These are phyloP conservation scores for Ogataea dorogensis DNA, from an alignment of 805 yeast species.

Conservation along the genomic window DNA sequence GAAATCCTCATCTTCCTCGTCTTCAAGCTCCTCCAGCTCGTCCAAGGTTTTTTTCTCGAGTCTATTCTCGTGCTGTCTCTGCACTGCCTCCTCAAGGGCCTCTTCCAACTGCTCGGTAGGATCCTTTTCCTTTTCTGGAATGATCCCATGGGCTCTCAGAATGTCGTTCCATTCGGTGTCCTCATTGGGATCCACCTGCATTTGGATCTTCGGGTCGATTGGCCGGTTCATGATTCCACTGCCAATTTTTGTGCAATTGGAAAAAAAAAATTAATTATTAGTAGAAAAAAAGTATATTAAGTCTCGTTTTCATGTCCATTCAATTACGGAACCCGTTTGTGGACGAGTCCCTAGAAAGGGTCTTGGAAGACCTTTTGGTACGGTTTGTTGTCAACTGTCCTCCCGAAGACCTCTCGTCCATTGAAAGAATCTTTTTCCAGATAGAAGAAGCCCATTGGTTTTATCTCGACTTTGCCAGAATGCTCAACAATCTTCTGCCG, in stretches of 20 bases:
- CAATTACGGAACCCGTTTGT: slow-evolving; percentile 45
- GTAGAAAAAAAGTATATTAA: slow-evolving; percentile 5
- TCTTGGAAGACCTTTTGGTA: slow-evolving; percentile 81
- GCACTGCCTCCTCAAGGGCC: slow-evolving; percentile 79
- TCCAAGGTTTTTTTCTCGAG: slow-evolving; percentile 73
- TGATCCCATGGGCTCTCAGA: slow-evolving; percentile 81
- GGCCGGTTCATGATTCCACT: slow-evolving; percentile 15
- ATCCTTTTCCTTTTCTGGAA: slow-evolving; percentile 88
- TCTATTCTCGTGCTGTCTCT: slow-evolving; percentile 76
- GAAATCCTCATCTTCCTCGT: slow-evolving; percentile 91
- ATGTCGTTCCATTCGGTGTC: slow-evolving; percentile 99
- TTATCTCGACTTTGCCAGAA: slow-evolving; percentile 79
- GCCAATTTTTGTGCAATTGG: slow-evolving; percentile 7
- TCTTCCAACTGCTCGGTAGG: slow-evolving; percentile 86
- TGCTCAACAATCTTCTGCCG: slow-evolving; percentile 73
- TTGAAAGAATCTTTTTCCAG: slow-evolving; percentile 84
- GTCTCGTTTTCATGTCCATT: slow-evolving; percentile 32
- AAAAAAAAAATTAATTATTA: slow-evolving; percentile 6
- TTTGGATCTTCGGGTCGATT: slow-evolving; percentile 61
- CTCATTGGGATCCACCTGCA: slow-evolving; percentile 90
- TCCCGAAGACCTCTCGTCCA: slow-evolving; percentile 78
- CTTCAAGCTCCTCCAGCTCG: slow-evolving; percentile 85
- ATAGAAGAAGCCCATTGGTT: slow-evolving; percentile 99
- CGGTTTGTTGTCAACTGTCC: slow-evolving; percentile 92
- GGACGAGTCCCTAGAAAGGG: slow-evolving; percentile 66